phyloP scores from a whole-genome alignment of 2,329 filamentous ascomycete species.

The Pleomassaria siparia region DNA sequence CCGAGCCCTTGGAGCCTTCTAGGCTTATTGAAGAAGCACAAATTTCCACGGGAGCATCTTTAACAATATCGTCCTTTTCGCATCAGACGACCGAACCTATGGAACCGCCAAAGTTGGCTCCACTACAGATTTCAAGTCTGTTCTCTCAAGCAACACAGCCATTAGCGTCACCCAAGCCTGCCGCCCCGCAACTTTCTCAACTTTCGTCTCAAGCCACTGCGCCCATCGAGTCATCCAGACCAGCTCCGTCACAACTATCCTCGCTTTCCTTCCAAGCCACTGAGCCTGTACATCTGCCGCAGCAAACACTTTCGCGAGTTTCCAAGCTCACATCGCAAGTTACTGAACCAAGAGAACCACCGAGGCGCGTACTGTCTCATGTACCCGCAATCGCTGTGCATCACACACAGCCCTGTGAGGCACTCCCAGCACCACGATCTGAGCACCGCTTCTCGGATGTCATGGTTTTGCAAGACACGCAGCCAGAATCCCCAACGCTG shows the following conservation, averaged over 20 bases:
- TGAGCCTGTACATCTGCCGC: constrained; percentile 6
- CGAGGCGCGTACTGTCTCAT: constrained; percentile 16
- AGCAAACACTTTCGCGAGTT: constrained; percentile 3
- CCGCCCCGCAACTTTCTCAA: constrained; percentile 22
- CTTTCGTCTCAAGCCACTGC: constrained; percentile 32
- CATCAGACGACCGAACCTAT: constrained; percentile 32
- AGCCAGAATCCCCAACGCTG: constrained; percentile 39
- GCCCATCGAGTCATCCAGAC: constrained; percentile 20
- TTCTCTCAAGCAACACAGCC: constrained; percentile 19
- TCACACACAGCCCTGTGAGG: constrained; percentile 32
- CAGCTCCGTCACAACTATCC: constrained; percentile 13
- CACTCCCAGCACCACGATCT: constrained; percentile 7
- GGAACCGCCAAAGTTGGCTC: constrained; percentile 4
- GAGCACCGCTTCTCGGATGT: constrained; percentile 29
- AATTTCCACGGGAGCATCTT: constrained; percentile 21
- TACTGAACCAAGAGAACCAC: constrained; percentile 21
- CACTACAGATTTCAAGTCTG: constrained; percentile 3
- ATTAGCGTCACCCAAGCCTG: constrained; percentile 13
- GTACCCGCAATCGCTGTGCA: constrained; percentile 28
- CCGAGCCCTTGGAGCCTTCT: no score
- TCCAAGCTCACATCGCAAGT: constrained; percentile 11
- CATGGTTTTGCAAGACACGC: constrained; percentile 30
- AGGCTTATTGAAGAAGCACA: no score
- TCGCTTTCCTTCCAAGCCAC: constrained; percentile 13
- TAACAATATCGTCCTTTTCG: constrained; percentile 28